Percentiles rank a stretch among this genome's conserved stretches.
Conservation (phyloP, 257 asterid genomes). For the Solanum bukasovii region DNA sequence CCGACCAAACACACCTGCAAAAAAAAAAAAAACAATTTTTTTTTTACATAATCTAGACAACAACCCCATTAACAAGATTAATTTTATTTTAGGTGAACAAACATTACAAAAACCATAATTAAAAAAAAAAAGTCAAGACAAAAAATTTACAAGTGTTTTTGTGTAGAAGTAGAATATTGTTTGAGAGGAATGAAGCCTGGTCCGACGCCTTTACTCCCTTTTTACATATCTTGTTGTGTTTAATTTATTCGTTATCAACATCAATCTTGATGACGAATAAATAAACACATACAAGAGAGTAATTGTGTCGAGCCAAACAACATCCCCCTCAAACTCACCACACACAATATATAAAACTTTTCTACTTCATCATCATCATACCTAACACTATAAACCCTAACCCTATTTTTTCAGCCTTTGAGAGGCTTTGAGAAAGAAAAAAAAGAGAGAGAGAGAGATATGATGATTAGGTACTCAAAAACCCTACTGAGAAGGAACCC, state of each 20-base stretch:
- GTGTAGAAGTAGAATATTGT: background rate
- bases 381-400: background rate
- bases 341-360: background rate
- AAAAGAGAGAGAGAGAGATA: background rate
- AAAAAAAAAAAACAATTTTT: background rate
- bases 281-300: background rate
- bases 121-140: background rate
- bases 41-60: background rate
- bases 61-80: background rate
- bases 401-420: background rate
- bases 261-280: background rate
- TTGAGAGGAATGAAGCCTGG: slow-evolving; percentile 28
- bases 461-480: slow-evolving; percentile 2
- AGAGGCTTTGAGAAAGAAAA: background rate
- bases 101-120: background rate
- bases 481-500: slow-evolving; percentile 3
- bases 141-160: background rate
- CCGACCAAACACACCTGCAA: background rate
- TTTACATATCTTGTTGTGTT: background rate
- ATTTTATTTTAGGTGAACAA: background rate
- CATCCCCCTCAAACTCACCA: slow-evolving; percentile 63
- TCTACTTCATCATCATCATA: background rate
- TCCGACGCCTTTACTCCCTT: slow-evolving; percentile 5
- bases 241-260: background rate
- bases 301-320: slow-evolving; percentile 22